phyloP scores from a whole-genome alignment of 2,329 filamentous ascomycete species.

The Seiridium unicorne region DNA sequence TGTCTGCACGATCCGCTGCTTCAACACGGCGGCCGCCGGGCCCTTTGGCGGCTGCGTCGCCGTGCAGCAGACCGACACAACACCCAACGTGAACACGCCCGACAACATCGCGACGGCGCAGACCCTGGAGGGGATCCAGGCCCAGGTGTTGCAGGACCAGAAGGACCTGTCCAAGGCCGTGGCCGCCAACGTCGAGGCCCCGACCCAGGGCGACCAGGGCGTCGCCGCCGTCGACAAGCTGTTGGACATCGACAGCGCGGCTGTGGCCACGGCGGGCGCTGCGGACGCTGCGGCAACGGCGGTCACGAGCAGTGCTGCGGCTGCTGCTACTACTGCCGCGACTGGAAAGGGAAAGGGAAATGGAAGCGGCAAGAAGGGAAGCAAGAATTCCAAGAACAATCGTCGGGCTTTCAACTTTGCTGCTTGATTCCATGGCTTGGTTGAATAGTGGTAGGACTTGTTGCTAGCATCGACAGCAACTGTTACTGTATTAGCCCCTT shows the following conservation, averaged over 20 bases:
- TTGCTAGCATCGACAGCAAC: neutral
- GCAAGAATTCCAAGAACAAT: slow-evolving; percentile 2
- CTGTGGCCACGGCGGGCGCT: slow-evolving; percentile 10
- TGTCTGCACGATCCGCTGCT: slow-evolving; percentile 39
- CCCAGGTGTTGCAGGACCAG: slow-evolving; percentile 39
- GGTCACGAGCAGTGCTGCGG: neutral
- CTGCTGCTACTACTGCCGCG: neutral
- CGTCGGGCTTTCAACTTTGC: neutral
- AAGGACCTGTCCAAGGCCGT: slow-evolving; percentile 37
- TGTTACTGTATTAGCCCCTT: neutral
- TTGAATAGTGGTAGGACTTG: no score
- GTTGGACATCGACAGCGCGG: slow-evolving; percentile 14
- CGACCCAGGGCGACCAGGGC: slow-evolving; percentile 22
- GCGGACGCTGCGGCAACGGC: slow-evolving; percentile 8
- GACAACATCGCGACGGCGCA: slow-evolving; percentile 35
- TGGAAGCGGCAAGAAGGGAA: slow-evolving; percentile 2
- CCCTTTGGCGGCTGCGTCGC: slow-evolving; percentile 37
- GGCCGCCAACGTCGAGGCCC: slow-evolving; percentile 35
- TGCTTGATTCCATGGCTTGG: neutral
- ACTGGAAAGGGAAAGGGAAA: neutral
- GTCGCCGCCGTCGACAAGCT: slow-evolving; percentile 30
- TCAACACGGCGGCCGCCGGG: slow-evolving; percentile 26
- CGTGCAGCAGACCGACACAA: slow-evolving; percentile 38
- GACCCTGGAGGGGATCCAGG: slow-evolving; percentile 32
- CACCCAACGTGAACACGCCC: slow-evolving; percentile 25